Percentiles rank a stretch among this genome's conserved stretches.
These are phyloP conservation scores for Venturia nashicola DNA, from an alignment of 2,329 filamentous ascomycete species.

Conservation along the genomic window DNA sequence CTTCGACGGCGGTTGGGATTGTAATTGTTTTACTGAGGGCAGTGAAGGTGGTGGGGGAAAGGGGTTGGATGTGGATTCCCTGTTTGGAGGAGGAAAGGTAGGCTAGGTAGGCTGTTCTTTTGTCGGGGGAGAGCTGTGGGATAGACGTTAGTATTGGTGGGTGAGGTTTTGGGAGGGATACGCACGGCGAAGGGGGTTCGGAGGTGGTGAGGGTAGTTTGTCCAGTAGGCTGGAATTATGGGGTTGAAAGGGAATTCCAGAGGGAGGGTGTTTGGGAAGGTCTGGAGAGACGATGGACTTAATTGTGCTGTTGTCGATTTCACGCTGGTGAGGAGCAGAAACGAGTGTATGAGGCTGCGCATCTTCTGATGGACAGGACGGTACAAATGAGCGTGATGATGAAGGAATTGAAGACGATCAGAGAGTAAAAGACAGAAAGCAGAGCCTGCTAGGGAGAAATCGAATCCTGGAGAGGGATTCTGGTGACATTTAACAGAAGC, in stretches of 20 bases:
- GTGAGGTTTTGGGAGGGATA: not conserved
- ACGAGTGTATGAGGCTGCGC: not conserved
- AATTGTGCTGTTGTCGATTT: not conserved
- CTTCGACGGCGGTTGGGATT: constrained; percentile 43
- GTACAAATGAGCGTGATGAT: not conserved
- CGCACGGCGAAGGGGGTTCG: constrained; percentile 45
- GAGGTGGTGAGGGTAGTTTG: constrained; percentile 46
- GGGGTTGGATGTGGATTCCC: constrained; percentile 44
- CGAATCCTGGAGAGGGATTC: not conserved
- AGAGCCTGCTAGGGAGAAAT: not conserved
- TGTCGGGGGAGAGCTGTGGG: constrained; percentile 36
- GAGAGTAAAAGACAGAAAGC: not conserved
- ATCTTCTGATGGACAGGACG: not conserved
- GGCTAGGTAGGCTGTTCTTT: constrained; percentile 45
- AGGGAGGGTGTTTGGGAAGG: constrained; percentile 24
- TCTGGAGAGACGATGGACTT: not conserved
- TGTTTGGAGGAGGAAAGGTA: constrained; percentile 46
- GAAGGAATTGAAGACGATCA: not conserved
- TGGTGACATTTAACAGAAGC: not conserved
- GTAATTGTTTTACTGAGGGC: constrained; percentile 41
- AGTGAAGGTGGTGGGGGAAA: constrained; percentile 42
- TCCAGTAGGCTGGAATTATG: constrained; percentile 50
- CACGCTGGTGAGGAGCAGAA: not conserved
- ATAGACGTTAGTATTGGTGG: too few relatives aligned
- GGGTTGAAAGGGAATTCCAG: constrained; percentile 44